Evolutionary conservation across 345 rosid species (phyloP), one percentile per base, ranked within the genome.

Genomic region (Arabidopsis arenosa): DNA sequence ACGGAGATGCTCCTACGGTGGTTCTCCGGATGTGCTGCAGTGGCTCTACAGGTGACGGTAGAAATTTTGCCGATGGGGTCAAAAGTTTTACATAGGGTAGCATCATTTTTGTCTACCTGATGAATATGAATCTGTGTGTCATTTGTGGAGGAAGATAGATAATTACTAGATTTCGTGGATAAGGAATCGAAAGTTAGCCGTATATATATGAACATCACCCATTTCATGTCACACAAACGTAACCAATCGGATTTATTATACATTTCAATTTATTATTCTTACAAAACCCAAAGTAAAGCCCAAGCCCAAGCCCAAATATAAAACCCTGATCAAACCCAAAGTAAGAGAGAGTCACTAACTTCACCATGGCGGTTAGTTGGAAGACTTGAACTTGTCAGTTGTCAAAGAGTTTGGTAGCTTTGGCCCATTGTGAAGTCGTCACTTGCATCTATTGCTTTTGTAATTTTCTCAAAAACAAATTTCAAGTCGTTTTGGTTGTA

Each of bases 71-170:
- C 68, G 84, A 18, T 63, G 65, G 52, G 80, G 78, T 80, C 9
- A 68, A 56, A 48, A 81, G 36, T 47, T 81, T 84, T 11, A 81
- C 77, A 56, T 51, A 82, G 17, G 28, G 83, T 62, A 84, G 76
- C 89, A 88, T 84, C 79, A 79, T 81, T 32, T 18, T 39, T 48
- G 23, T 66, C 8, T 28, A 14, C 5, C 5, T 64, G 70, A 18
- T 67, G 13, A 10, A 18, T 7, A 54, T 26, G 58, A 28, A 9
- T 52, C 8, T 67, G 62, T 76, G 63, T 41, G 6, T 12, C 40
- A 51, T 61, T 53, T 58, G 70, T n/a, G 12, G 58, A 62, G 49
- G 57, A 54, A 55, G 39, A 68, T 2, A 36, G 43, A 53, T 40
- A 4, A 2, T 45, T 51, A 33, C 0, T 2, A 70, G 80, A 76